Percentiles rank a stretch among this genome's conserved stretches.
These are phyloP conservation scores for Neofusicoccum parvum DNA, from an alignment of 2,329 filamentous ascomycete genomes.

Conservation along the genomic window DNA sequence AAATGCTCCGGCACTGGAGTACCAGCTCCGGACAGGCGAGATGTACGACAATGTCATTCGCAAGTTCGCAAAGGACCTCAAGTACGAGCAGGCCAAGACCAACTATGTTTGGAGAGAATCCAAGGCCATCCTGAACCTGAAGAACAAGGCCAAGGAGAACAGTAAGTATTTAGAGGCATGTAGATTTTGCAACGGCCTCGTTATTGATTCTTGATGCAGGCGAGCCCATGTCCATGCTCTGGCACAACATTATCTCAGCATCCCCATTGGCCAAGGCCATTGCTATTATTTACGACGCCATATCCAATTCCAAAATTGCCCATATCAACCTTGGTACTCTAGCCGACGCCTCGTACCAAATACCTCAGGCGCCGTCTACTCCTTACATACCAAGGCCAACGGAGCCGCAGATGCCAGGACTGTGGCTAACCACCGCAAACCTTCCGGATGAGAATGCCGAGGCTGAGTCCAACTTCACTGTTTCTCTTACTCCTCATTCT, in stretches of 20 bases:
- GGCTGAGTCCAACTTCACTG: slow-evolving; percentile 57
- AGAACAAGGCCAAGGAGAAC: slow-evolving; percentile 77
- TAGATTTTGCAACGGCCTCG: background rate
- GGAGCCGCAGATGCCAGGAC: slow-evolving; percentile 69
- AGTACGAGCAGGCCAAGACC: slow-evolving; percentile 86
- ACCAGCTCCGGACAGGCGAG: slow-evolving; percentile 70
- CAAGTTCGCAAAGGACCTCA: slow-evolving; percentile 88
- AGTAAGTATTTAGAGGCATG: slow-evolving; percentile 27
- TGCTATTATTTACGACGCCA: slow-evolving; percentile 76
- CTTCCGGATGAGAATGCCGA: slow-evolving; percentile 69
- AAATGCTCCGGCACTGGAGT: slow-evolving; percentile 76
- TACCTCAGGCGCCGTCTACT: slow-evolving; percentile 66
- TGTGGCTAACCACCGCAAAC: slow-evolving; percentile 88
- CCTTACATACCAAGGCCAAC: slow-evolving; percentile 71
- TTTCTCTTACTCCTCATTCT: slow-evolving; percentile 71
- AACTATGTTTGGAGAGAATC: slow-evolving; percentile 93
- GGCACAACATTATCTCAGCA: slow-evolving; percentile 69
- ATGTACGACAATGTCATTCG: slow-evolving; percentile 89
- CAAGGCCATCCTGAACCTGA: slow-evolving; percentile 76
- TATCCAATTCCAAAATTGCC: slow-evolving; percentile 83
- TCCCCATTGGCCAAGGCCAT: slow-evolving; percentile 83
- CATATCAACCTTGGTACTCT: slow-evolving; percentile 73
- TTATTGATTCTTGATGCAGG: slow-evolving; percentile 25
- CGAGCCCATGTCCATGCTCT: slow-evolving; percentile 66
- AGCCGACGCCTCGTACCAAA: slow-evolving; percentile 64